Base-by-base conservation (phyloP, 2,329 filamentous ascomycete genomes). In the Aspergillus puulaauensis region DNA sequence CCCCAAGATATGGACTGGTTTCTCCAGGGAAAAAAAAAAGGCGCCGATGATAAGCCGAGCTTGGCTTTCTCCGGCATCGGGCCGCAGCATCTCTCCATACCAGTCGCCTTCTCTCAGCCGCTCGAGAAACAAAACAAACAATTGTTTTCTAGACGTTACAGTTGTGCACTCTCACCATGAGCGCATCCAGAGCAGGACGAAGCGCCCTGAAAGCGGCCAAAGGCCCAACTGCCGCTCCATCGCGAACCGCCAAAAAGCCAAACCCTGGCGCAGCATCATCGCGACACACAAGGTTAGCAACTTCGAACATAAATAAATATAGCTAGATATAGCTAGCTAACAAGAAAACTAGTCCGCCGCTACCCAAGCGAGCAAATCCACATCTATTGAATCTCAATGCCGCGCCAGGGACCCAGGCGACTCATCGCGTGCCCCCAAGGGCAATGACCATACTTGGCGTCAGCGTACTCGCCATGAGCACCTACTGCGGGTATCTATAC, bases 401-500 rank as follows among this genome's bases (percentile, higher is more conserved):
- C 47, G 37, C 60, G 46, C 51, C 59, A 45, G 27, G 12, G 9
- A 12, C 44, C 40, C n/a, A n/a, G 24, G 54, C 41, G 9, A 51
- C 56, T 17, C 58, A 54, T 14, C 55, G 57, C 40, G 66, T 73
- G 52, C 69, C 72, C 6, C 71, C 73, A 3, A 64, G 66, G 43
- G 66, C 69, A 17, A 68, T 79, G 60, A 76, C 74, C 45, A 64
- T 73, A 15, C 59, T 75, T 14, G 76, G 73, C 4, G 61, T 79
- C 41, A 68, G 73, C 50, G 68, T 75, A 50, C 73, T 79, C 40
- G 64, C 66, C 1, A 68, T 80, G 15, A 76, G 77, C 57, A 71
- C 71, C 12, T 81, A 81, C 67, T 71, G 72, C 56, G 70, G 73
- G 51, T 79, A 75, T 52, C 68, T 78, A 11, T 80, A 79, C 65